Base-by-base conservation (phyloP, 2,329 filamentous ascomycete genomes). In the Fusarium sp. region DNA sequence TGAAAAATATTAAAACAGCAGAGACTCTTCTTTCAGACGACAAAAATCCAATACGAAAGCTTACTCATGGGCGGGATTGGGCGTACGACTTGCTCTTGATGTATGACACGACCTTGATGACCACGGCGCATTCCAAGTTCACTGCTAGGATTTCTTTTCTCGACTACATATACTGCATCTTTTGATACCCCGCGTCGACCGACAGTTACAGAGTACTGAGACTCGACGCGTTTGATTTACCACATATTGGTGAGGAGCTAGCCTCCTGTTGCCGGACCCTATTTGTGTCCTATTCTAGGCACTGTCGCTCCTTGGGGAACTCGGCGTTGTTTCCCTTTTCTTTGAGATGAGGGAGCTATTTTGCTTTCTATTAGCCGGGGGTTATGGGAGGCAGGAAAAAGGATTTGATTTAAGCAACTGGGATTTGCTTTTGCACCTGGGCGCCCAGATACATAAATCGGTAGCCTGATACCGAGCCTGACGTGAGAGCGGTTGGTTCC, bases 181-280 rank as follows among this genome's bases (percentile, higher is more conserved):
- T 68, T 74, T 75, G 73, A 75, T 75, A 75, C 73, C 73, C 73
- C 68, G 71, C 69, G 73, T 75, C 66, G 66, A 73, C 63, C 66
- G 63, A 71, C 63, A 68, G 63, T 66, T 73, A 66, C 45, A 59
- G 60, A 73, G 65, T 61, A 51, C 45, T 68, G 57, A 71, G 68
- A 67, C 61, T 64, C 63, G 55, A 63, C 55, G 58, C 57, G 51
- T 56, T 62, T 66, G 60, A 72, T 72, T 66, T 63, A 72, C 68
- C 59, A 58, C 42, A 66, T 58, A 68, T 64, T 57, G 62, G 61
- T 58, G 53, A 69, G 55, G 57, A 73, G 68, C 61, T 50, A 59
- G 68, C 34, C 58, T 60, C 46, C 45, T 63, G 38, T 33, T 18
- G 40, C 53, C 66, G 59, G 61, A 20, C 49, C 64, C 68, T 72